Conservation (phyloP, 148 eudicot species). For the Mesembryanthemum crystallinum region DNA sequence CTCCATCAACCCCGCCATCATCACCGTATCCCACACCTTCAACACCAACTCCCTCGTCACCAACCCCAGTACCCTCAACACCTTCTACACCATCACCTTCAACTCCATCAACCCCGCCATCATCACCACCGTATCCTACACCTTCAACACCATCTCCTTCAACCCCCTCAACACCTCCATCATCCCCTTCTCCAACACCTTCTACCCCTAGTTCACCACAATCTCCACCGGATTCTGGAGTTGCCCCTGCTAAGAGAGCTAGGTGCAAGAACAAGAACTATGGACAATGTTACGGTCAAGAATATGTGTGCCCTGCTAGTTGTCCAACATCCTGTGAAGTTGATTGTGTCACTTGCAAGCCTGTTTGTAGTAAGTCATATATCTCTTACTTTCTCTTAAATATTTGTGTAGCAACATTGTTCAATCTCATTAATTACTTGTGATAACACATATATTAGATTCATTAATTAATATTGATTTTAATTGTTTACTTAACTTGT, state of each 20-base stretch:
- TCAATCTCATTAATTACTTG: neutral
- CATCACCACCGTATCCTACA: neutral
- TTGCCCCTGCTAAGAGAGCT: slow-evolving; percentile 32
- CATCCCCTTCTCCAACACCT: neutral
- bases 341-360: slow-evolving; percentile 40
- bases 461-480: no score
- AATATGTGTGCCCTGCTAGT: slow-evolving; percentile 33
- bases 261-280: slow-evolving; percentile 32
- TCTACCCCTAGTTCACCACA: neutral
- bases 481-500: neutral
- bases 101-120: neutral
- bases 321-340: slow-evolving; percentile 42
- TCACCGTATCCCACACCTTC: neutral
- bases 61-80: neutral
- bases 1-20: slow-evolving; percentile 5
- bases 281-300: slow-evolving; percentile 34
- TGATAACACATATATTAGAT: no score
- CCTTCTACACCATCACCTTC: slow-evolving; percentile 1
- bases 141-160: slow-evolving; percentile 12
- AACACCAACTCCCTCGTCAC: slow-evolving; percentile 1
- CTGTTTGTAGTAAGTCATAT: slow-evolving; percentile 40
- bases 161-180: neutral
- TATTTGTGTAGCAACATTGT: no score
- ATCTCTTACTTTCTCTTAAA: no score
- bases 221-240: slow-evolving; percentile 7